Conservation (phyloP, 2,329 filamentous ascomycete species). For the Bisporella sp. region DNA sequence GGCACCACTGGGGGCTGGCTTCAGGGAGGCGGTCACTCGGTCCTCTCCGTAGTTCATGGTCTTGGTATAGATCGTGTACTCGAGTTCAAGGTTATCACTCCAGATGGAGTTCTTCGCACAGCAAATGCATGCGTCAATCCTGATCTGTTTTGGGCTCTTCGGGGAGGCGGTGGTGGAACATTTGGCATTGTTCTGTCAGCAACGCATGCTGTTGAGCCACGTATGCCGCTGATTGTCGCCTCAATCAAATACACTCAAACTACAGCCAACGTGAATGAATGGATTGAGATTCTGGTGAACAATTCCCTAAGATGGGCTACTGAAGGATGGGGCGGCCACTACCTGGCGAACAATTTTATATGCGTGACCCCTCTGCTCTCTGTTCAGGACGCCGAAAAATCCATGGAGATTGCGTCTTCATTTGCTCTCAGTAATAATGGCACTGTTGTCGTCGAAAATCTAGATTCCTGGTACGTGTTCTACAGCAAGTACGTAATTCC, state of each 20-base stretch:
- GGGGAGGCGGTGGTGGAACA: constrained; percentile 38
- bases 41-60: constrained; percentile 41
- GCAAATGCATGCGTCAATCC: constrained; percentile 34
- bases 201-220: constrained; percentile 12
- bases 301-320: constrained; percentile 12
- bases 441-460: constrained; percentile 3
- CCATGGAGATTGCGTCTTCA: constrained; percentile 7
- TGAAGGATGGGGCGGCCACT: constrained; percentile 16
- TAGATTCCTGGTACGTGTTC: constrained; percentile 11
- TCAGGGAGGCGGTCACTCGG: constrained; percentile 47
- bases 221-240: constrained; percentile 8
- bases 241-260: constrained; percentile 8
- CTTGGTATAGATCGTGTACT: constrained; percentile 44
- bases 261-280: constrained; percentile 2
- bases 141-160: constrained; percentile 44
- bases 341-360: constrained; percentile 7
- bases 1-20: constrained; percentile 42
- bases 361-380: constrained; percentile 11
- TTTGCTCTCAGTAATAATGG: constrained; percentile 9
- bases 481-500: constrained; percentile 10
- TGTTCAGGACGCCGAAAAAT: constrained; percentile 7
- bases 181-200: constrained; percentile 34
- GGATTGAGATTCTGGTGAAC: constrained; percentile 9
- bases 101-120: constrained; percentile 37
- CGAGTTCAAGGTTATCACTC: constrained; percentile 39